phyloP scores from a whole-genome alignment of 169 alveolate species.

The Eimeria praecox region DNA sequence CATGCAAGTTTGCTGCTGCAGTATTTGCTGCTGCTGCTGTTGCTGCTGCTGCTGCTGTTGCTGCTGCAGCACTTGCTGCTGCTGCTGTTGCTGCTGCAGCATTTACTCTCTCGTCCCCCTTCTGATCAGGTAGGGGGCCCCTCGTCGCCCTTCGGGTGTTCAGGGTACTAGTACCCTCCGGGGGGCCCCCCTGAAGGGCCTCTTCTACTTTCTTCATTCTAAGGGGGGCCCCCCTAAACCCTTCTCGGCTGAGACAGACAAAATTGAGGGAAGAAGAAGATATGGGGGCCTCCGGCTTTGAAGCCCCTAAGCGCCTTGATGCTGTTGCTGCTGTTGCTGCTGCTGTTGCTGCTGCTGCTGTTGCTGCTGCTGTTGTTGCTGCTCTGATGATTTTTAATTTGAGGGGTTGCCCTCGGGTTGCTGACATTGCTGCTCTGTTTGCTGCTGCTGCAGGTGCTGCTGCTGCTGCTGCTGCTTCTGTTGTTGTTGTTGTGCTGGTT shows the following conservation, averaged over 20 bases:
- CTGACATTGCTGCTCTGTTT: background rate
- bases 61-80: background rate
- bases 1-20: background rate
- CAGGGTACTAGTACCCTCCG: background rate
- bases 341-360: constrained; percentile 28
- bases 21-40: background rate
- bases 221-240: background rate
- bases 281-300: background rate
- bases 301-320: background rate
- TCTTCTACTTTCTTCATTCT: background rate
- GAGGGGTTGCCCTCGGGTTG: background rate
- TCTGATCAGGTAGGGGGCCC: background rate
- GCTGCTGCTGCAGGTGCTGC: background rate
- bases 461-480: background rate
- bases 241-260: background rate
- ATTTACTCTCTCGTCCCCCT: too few species aligned
- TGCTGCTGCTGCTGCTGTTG: background rate
- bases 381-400: background rate
- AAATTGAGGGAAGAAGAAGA: background rate
- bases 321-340: background rate
- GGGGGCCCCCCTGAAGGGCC: background rate
- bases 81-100: background rate
- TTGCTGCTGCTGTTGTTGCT: constrained; percentile 30
- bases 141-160: background rate
- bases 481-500: background rate